Percentiles rank a stretch among this genome's conserved stretches.
Conservation (phyloP, 495 filamentous ascomycete species). For the Aspergillus heteromorphus region DNA sequence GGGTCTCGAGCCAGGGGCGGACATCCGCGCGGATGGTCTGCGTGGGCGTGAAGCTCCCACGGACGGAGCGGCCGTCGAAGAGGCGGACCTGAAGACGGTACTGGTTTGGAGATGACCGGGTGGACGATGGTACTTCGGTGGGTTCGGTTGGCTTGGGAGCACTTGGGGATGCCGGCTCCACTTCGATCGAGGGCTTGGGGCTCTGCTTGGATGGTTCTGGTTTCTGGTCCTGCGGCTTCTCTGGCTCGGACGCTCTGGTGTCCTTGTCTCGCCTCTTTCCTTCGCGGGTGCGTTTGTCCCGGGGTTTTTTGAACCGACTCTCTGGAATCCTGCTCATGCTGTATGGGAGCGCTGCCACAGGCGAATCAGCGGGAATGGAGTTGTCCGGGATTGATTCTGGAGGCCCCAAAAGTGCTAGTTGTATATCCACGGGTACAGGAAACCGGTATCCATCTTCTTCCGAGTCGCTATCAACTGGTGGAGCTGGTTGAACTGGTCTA, state of each 20-base stretch:
- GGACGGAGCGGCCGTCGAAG: constrained; percentile 76
- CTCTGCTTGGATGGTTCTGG: constrained; percentile 4
- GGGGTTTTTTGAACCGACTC: too few species aligned
- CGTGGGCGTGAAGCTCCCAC: constrained; percentile 59
- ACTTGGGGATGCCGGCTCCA: neutral
- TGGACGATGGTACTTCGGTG: constrained; percentile 9
- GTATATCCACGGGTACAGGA: too few species aligned
- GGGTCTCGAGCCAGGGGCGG: constrained; percentile 67
- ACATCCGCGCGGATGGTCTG: constrained; percentile 64
- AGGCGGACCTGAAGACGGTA: constrained; percentile 73
- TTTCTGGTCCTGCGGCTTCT: constrained; percentile 2
- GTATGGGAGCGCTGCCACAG: constrained; percentile 6
- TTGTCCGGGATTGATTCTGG: too few species aligned
- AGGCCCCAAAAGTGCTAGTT: too few species aligned
- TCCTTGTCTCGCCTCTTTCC: constrained; percentile 8
- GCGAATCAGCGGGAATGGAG: too few species aligned
- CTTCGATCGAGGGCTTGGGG: constrained; percentile 11
- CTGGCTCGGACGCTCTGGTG: neutral
- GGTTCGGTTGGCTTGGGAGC: constrained; percentile 1
- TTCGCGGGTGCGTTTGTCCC: neutral
- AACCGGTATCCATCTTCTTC: too few species aligned
- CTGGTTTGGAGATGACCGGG: constrained; percentile 28
- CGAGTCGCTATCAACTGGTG: too few species aligned
- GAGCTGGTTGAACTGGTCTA: neutral
- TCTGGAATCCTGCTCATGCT: too few species aligned